phyloP scores from a whole-genome alignment of 352 stramenopile species.

The Phytophthora melonis region DNA sequence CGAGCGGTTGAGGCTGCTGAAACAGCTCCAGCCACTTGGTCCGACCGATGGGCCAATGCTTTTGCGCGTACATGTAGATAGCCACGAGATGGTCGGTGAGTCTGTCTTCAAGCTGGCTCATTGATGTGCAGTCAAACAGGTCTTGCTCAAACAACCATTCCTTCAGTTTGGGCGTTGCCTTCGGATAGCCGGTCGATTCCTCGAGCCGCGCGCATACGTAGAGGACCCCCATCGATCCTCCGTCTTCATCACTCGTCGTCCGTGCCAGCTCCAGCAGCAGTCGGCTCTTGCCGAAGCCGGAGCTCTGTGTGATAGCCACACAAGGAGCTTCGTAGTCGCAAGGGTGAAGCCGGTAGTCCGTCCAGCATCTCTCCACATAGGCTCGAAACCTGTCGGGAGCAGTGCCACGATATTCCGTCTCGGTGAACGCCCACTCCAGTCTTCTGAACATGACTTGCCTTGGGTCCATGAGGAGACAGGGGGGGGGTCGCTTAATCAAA shows the following conservation, averaged over 20 bases:
- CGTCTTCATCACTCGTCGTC: neutral
- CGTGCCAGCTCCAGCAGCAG: neutral
- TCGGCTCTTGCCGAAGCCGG: slow-evolving; percentile 1
- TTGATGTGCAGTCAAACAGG: too few species aligned
- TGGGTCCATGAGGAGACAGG: too few species aligned
- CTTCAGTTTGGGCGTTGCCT: neutral
- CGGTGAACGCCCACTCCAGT: neutral
- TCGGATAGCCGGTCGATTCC: neutral
- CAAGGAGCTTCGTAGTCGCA: neutral
- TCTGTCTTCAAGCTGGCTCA: neutral
- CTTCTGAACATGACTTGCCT: too few species aligned
- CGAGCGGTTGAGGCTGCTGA: too few species aligned
- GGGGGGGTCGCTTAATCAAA: too few species aligned
- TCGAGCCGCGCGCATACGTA: neutral
- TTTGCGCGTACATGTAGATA: neutral
- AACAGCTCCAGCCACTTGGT: too few species aligned
- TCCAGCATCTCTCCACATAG: neutral
- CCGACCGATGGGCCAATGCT: neutral
- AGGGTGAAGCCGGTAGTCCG: neutral
- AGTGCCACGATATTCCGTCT: neutral
- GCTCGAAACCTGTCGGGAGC: neutral
- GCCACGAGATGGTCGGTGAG: neutral
- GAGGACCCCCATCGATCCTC: neutral
- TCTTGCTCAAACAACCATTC: neutral
- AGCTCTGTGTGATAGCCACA: neutral